Evolutionary conservation across 805 yeast species (phyloP).

Genomic region (Lachancea kluyveri): DNA sequence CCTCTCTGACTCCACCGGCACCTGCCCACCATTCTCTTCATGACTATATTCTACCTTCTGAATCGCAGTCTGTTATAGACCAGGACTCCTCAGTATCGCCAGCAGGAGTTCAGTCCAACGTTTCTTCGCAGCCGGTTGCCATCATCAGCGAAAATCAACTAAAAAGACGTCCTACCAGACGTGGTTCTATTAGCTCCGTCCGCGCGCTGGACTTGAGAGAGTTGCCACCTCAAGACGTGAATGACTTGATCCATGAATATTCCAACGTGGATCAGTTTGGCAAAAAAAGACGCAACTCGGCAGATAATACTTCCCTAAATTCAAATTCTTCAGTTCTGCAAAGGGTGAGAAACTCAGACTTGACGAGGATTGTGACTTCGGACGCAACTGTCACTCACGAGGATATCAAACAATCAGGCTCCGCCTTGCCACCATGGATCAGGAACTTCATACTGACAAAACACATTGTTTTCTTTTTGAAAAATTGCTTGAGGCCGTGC

Average conservation of each 20-base stretch:
- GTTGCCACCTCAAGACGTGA: slow-evolving; percentile 37
- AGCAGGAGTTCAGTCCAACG: neutral
- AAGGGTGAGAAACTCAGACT: slow-evolving; percentile 18
- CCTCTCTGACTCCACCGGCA: neutral
- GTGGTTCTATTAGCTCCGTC: slow-evolving; percentile 3
- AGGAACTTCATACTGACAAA: slow-evolving; percentile 26
- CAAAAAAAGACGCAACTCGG: slow-evolving; percentile 18
- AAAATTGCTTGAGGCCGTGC: slow-evolving; percentile 66
- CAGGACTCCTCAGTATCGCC: too few species aligned
- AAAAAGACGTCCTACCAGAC: slow-evolving; percentile 4
- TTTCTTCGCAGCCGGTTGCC: slow-evolving; percentile 3
- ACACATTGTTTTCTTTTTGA: slow-evolving; percentile 31
- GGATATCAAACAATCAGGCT: slow-evolving; percentile 28
- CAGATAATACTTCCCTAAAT: slow-evolving; percentile 2
- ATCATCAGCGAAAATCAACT: slow-evolving; percentile 1
- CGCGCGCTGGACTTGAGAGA: slow-evolving; percentile 28
- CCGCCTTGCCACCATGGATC: slow-evolving; percentile 21
- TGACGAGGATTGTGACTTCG: slow-evolving; percentile 30
- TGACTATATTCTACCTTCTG: neutral
- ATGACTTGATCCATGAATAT: slow-evolving; percentile 45
- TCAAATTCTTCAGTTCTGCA: slow-evolving; percentile 10
- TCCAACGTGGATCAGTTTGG: slow-evolving; percentile 32
- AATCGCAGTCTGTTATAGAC: neutral
- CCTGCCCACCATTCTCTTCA: neutral
- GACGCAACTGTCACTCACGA: slow-evolving; percentile 29